Percentiles rank a stretch among this genome's conserved stretches.
These are phyloP conservation scores for Phalaenopsis aphrodite DNA, from an alignment of 106 monocot genomes.

Conservation along the genomic window DNA sequence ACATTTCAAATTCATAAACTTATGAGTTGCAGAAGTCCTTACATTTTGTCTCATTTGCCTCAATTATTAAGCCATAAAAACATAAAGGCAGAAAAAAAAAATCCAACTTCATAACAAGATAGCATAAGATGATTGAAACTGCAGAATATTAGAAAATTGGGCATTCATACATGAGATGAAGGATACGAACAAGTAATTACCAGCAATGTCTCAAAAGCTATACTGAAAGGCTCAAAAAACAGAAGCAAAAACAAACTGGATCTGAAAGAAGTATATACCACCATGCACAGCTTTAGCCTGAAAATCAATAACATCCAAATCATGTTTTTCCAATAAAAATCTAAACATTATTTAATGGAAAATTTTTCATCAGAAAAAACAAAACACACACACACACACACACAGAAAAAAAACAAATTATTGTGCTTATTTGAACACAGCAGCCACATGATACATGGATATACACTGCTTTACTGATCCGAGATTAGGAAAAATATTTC, in stretches of 20 bases:
- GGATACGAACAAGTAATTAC: slow-evolving; percentile 30
- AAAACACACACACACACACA: not conserved
- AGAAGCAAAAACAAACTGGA: slow-evolving; percentile 64
- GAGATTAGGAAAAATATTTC: not conserved
- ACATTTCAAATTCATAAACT: not conserved
- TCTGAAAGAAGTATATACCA: slow-evolving; percentile 35
- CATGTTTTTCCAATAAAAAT: not conserved
- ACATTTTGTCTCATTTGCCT: not conserved
- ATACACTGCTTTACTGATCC: not conserved
- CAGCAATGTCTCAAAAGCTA: slow-evolving; percentile 88
- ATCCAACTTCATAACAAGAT: not conserved
- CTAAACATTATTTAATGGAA: not conserved
- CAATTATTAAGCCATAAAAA: not conserved
- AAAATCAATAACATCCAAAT: not conserved
- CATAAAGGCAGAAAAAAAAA: too few species aligned
- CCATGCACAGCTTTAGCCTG: slow-evolving; percentile 78
- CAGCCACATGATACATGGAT: not conserved
- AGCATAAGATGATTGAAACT: not conserved
- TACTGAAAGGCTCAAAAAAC: slow-evolving; percentile 92
- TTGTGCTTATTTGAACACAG: not conserved
- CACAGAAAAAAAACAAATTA: not conserved
- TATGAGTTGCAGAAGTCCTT: not conserved
- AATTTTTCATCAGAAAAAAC: not conserved
- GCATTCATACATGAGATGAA: slow-evolving; percentile 1
- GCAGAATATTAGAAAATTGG: not conserved